phyloP scores from a whole-genome alignment of 2,329 filamentous ascomycete species.

The Penicillium sp. region DNA sequence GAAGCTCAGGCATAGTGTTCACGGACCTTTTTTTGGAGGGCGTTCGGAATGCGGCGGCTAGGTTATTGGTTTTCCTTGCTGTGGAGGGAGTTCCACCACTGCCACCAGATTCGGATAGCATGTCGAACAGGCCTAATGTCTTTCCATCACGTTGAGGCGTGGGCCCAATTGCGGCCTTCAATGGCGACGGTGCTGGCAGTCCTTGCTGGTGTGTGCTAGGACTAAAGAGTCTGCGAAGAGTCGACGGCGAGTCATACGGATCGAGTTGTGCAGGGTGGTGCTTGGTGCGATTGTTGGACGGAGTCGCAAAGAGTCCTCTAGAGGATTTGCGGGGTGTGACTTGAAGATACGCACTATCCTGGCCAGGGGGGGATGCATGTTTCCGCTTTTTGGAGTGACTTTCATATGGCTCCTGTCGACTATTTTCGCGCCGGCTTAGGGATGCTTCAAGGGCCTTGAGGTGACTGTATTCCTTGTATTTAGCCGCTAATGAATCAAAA shows the following conservation, averaged over 20 bases:
- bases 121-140: slow-evolving; percentile 49
- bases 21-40: slow-evolving; percentile 37
- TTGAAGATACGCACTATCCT: slow-evolving; percentile 14
- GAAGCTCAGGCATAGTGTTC: slow-evolving; percentile 31
- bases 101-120: slow-evolving; percentile 44
- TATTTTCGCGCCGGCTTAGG: slow-evolving; percentile 21
- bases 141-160: slow-evolving; percentile 52
- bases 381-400: slow-evolving; percentile 35
- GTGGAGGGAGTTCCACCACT: slow-evolving; percentile 38
- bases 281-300: slow-evolving; percentile 29
- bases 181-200: slow-evolving; percentile 32
- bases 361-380: slow-evolving; percentile 30
- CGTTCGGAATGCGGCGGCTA: slow-evolving; percentile 35
- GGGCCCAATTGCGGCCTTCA: slow-evolving; percentile 47
- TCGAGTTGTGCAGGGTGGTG: slow-evolving; percentile 44
- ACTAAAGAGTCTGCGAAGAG: slow-evolving; percentile 40
- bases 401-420: slow-evolving; percentile 18
- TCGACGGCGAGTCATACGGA: slow-evolving; percentile 47
- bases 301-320: slow-evolving; percentile 34
- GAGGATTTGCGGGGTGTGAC: slow-evolving; percentile 40
- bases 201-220: slow-evolving; percentile 34
- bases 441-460: slow-evolving; percentile 40
- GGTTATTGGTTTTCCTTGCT: slow-evolving; percentile 27
- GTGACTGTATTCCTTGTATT: slow-evolving; percentile 51
- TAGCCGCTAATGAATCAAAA: slow-evolving; percentile 35